Base-by-base conservation (phyloP, 352 stramenopile genomes). In the Thraustochytrium sp. region DNA sequence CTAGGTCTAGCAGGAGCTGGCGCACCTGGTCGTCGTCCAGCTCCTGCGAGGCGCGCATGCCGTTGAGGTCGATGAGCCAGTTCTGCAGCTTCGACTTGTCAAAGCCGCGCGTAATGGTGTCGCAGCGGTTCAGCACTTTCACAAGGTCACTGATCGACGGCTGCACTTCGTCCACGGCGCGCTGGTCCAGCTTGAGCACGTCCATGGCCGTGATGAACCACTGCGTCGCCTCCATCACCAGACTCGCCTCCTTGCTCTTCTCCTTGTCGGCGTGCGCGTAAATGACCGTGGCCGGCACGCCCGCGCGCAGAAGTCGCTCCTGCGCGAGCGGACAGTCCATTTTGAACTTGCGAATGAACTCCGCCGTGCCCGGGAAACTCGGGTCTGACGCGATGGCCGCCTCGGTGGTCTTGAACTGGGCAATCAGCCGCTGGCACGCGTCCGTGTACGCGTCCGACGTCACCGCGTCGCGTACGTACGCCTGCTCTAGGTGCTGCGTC, bases 131-230 rank as follows among this genome's bases (percentile, higher is more conserved):
- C 63, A 99, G 88, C 23, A 91, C 93, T 84, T 94, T 92, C 92
- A 98, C 97, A 85, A 98, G 92, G 88, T 98, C 95, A 82, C 91
- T 97, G 80, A 99, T 86, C 56, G 98, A 86, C 63, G 96, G 96
- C 88, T 98, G 96, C 63, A 99, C 92, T 88, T 98, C 95, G 88
- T 99, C 96, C 55, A 99, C 95, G 4, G 95, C 95, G 55, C 95
- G 92, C 86, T 98, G 96, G 86, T 98, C 96, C 54, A 99, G 90
- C 86, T 98, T 98, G 55, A 99, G 92, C 51, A 96, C 94, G 87
- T 99, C 96, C 94, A 98, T 98, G 64, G 96, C 89, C 31, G 96
- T 99, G 88, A 99, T 99, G 85, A 98, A 99, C 87, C 95, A 93
- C 90, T 98, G 94, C 46, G 93, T 95, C 29, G 95, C 98, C 87